Evolutionary conservation across 495 filamentous ascomycete genomes (phyloP), one percentile per base, ranked within the genome.

Genomic region (Aspergillus bertholletiae): DNA sequence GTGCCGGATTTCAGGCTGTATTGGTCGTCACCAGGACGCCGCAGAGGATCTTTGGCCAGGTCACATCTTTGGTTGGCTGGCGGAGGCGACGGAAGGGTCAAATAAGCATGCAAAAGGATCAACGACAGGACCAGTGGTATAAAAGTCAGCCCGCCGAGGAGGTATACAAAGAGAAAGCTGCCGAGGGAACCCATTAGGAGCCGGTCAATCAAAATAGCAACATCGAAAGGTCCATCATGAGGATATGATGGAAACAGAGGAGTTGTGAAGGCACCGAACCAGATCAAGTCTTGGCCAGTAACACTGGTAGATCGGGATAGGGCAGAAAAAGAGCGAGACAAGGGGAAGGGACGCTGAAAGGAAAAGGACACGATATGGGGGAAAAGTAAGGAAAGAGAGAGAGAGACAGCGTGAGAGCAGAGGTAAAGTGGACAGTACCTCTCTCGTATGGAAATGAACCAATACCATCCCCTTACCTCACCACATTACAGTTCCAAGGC

Each of bases 71-170:
- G 61, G 75, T 77, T 66, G 54, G 54, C 57, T 30, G 22, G 52
- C 49, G 59, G 54, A 13, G 53, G 61, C 45, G 70, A 61, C 8
- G 88, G 88, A 43, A 90, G 79, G 7, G 84, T 86, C 26, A 88
- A 61, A 68, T 92, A 84, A 57, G 82, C 84, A 62, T 90, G 83
- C 24, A 88, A 67, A 20, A 94, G 63, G 34, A 91, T 35, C 27
- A 81, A 65, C n/a, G 68, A 68, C 44, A 93, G 55, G 55, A 93
- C 44, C 5, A 96, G 73, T 37, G 94, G 95, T 51, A 97, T 63
- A 59, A 98, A 92, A 23, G 92, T 96, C 61, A 97, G 69, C 64
- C 93, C 95, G 68, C 95, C 95, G 57, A 97, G 70, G 55, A 96
- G 58, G 78, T 96, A 97, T 62, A 86, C 76, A 59, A 88, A 63